Conservation (phyloP, 192 early-diverging fungal species). For the Spizellomyces sp. region DNA sequence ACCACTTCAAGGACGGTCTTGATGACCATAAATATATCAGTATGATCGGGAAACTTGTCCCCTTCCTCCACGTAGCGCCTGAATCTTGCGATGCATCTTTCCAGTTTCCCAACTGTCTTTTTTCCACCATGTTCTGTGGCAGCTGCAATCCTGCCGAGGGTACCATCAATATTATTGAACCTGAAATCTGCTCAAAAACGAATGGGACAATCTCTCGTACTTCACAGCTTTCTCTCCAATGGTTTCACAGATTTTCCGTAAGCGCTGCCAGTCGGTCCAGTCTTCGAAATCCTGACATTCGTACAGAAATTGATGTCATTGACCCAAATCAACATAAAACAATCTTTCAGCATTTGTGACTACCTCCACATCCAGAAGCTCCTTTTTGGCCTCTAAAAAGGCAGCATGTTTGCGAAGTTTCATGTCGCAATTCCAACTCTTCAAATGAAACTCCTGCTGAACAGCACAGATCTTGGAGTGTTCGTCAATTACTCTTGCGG, state of each 20-base stretch:
- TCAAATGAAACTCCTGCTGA: slow-evolving; percentile 61
- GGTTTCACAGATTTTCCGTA: slow-evolving; percentile 35
- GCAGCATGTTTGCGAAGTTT: slow-evolving; percentile 63
- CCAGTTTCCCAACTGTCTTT: slow-evolving; percentile 33
- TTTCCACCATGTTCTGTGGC: slow-evolving; percentile 39
- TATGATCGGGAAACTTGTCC: slow-evolving; percentile 9
- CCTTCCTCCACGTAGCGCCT: slow-evolving; percentile 27
- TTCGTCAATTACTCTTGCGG: slow-evolving; percentile 62
- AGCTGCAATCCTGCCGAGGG: slow-evolving; percentile 9
- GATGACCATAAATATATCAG: slow-evolving; percentile 31
- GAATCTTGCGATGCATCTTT: slow-evolving; percentile 23
- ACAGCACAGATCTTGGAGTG: slow-evolving; percentile 82
- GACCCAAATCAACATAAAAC: neutral
- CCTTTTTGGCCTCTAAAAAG: slow-evolving; percentile 47
- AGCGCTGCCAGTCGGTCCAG: slow-evolving; percentile 36
- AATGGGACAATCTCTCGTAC: neutral
- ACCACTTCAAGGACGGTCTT: slow-evolving; percentile 34
- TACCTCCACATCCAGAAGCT: slow-evolving; percentile 55
- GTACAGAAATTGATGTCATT: slow-evolving; percentile 11
- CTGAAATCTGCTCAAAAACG: no score
- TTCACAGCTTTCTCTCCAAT: slow-evolving; percentile 32
- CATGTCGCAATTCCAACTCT: slow-evolving; percentile 57
- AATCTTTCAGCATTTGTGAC: slow-evolving; percentile 39
- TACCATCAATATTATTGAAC: neutral
- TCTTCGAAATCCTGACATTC: slow-evolving; percentile 32